Percentiles rank a stretch among this genome's conserved stretches.
Conservation (phyloP, 768 basidiomycete genomes). For the Rhodotorula diobovata region DNA sequence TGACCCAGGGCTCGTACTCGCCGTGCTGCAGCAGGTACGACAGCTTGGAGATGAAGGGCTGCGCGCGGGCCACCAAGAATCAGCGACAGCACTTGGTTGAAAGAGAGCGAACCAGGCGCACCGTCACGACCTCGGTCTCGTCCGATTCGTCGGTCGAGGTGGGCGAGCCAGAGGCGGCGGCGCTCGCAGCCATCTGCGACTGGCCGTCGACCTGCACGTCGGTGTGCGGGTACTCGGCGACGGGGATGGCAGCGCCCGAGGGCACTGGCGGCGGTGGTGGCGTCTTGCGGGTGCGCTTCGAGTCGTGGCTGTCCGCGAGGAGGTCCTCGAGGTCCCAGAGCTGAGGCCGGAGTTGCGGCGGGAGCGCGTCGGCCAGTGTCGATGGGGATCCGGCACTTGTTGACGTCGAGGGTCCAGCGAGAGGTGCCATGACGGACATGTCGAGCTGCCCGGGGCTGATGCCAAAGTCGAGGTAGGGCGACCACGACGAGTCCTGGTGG, state of each 20-base stretch:
- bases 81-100: neutral
- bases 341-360: neutral
- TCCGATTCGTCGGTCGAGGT: constrained; percentile 1
- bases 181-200: neutral
- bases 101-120: neutral
- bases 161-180: neutral
- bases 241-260: neutral
- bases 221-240: neutral
- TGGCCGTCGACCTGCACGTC: neutral
- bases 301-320: neutral
- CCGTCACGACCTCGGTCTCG: constrained; percentile 24
- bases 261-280: constrained; percentile 9
- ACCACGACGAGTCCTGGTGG: constrained; percentile 5
- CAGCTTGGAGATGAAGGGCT: constrained; percentile 36
- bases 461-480: constrained; percentile 21
- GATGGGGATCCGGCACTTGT: neutral
- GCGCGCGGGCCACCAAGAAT: neutral
- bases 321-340: constrained; percentile 35
- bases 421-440: neutral
- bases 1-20: constrained; percentile 27
- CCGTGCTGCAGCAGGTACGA: constrained; percentile 23
- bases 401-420: neutral
- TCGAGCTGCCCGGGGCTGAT: constrained; percentile 11
- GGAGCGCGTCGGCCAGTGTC: too few relatives aligned
- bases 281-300: constrained; percentile 2